Conservation (phyloP, 2,329 filamentous ascomycete genomes). For the Phaeosphaeria sp. region DNA sequence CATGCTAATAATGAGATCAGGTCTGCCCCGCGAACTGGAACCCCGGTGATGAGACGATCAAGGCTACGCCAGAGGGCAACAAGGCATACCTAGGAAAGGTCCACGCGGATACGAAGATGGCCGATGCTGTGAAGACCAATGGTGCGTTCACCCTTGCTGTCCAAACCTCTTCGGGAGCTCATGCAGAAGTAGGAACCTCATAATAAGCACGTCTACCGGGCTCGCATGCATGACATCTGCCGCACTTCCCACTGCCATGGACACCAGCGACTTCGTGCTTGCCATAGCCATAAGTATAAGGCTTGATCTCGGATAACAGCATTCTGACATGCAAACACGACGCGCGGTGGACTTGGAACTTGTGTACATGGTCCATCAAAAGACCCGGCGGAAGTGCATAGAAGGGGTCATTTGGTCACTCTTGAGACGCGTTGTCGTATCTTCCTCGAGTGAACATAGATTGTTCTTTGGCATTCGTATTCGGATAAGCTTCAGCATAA, state of each 20-base stretch:
- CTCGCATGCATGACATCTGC: neutral
- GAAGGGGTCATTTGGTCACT: neutral
- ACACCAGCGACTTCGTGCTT: too few species aligned
- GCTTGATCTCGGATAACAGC: neutral
- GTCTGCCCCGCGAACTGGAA: constrained; percentile 54
- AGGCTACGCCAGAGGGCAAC: constrained; percentile 49
- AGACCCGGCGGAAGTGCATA: neutral
- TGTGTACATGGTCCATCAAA: too few species aligned
- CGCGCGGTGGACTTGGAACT: too few species aligned
- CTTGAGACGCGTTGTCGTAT: neutral
- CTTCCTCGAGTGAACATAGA: neutral
- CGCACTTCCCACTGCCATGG: too few species aligned
- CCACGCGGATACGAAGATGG: constrained; percentile 46
- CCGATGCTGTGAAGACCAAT: constrained; percentile 37
- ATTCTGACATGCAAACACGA: neutral
- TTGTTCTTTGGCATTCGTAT: neutral
- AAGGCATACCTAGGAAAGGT: constrained; percentile 47
- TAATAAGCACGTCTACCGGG: neutral
- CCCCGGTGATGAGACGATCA: constrained; percentile 49
- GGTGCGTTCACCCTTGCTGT: constrained; percentile 20
- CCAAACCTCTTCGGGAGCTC: neutral
- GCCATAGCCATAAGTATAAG: neutral
- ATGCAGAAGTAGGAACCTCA: neutral
- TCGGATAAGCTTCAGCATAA: neutral
- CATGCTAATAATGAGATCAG: constrained; percentile 13